Evolutionary conservation across 148 eudicot species (phyloP).

Genomic region (Nyssa sinensis): DNA sequence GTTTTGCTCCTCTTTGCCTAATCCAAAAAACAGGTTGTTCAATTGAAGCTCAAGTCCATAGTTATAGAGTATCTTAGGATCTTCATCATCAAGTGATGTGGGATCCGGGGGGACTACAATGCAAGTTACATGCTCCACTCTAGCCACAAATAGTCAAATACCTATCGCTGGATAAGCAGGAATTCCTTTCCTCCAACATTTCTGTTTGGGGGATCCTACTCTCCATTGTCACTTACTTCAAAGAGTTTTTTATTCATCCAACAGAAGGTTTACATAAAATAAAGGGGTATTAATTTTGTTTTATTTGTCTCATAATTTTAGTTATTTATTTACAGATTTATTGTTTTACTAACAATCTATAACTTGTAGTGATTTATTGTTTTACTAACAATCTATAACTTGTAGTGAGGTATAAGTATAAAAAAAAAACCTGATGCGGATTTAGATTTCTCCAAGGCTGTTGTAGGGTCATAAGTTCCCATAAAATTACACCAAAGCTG

Average conservation of each 20-base stretch:
- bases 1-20: too few relatives aligned
- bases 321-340: too few relatives aligned
- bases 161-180: too few relatives aligned
- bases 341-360: neutral
- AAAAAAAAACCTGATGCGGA: conserved; percentile 71
- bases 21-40: too few relatives aligned
- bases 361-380: neutral
- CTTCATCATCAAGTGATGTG: too few relatives aligned
- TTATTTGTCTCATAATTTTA: neutral
- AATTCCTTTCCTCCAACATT: too few relatives aligned
- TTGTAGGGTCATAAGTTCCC: conserved; percentile 92
- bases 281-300: neutral
- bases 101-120: too few relatives aligned
- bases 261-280: neutral
- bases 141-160: too few relatives aligned
- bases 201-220: neutral
- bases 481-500: conserved; percentile 91
- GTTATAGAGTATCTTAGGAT: too few relatives aligned
- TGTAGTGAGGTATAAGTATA: neutral
- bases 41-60: too few relatives aligned
- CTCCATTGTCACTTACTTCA: neutral
- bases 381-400: neutral
- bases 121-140: too few relatives aligned
- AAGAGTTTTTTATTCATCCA: neutral
- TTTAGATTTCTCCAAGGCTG: conserved; percentile 84